phyloP scores from a whole-genome alignment of 2,329 filamentous ascomycete genomes.

The Setomelanomma holmii region DNA sequence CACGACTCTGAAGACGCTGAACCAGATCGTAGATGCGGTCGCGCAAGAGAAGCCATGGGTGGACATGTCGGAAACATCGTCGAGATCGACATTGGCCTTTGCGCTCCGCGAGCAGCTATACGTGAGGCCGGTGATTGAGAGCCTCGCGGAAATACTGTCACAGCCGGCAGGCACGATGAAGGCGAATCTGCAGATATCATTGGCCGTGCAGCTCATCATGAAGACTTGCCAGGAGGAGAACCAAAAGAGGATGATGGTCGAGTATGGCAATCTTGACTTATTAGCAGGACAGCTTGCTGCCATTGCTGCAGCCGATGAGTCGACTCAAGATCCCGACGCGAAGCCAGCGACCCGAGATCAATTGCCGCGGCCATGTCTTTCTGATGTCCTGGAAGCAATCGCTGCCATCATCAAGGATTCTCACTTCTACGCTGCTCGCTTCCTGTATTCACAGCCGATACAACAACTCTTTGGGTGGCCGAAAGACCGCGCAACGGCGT shows the following conservation, averaged over 20 bases:
- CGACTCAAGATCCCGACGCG: slow-evolving; percentile 22
- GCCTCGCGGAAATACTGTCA: slow-evolving; percentile 70
- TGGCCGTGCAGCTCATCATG: slow-evolving; percentile 65
- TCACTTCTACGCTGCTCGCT: slow-evolving; percentile 74
- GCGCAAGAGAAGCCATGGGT: slow-evolving; percentile 61
- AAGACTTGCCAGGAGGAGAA: slow-evolving; percentile 72
- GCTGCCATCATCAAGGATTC: slow-evolving; percentile 80
- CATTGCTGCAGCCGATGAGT: slow-evolving; percentile 38
- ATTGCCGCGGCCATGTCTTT: slow-evolving; percentile 62
- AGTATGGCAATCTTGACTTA: slow-evolving; percentile 77
- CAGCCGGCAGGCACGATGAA: slow-evolving; percentile 61
- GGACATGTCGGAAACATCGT: slow-evolving; percentile 55
- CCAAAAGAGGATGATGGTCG: slow-evolving; percentile 75
- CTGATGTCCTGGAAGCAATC: slow-evolving; percentile 78
- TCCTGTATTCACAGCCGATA: slow-evolving; percentile 53
- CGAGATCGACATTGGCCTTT: slow-evolving; percentile 63
- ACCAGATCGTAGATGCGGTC: slow-evolving; percentile 72
- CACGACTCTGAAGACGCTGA: slow-evolving; percentile 76
- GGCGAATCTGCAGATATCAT: slow-evolving; percentile 67
- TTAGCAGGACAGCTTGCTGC: slow-evolving; percentile 73
- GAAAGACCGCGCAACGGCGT: slow-evolving; percentile 27
- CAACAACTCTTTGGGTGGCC: slow-evolving; percentile 42
- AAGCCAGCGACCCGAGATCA: slow-evolving; percentile 26
- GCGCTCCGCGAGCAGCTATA: slow-evolving; percentile 62
- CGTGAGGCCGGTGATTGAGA: slow-evolving; percentile 64